Percentiles rank a stretch among this genome's conserved stretches.
Evolutionary conservation across 306 rosid genomes (phyloP).

Genomic region (Cicer cuneatum): DNA sequence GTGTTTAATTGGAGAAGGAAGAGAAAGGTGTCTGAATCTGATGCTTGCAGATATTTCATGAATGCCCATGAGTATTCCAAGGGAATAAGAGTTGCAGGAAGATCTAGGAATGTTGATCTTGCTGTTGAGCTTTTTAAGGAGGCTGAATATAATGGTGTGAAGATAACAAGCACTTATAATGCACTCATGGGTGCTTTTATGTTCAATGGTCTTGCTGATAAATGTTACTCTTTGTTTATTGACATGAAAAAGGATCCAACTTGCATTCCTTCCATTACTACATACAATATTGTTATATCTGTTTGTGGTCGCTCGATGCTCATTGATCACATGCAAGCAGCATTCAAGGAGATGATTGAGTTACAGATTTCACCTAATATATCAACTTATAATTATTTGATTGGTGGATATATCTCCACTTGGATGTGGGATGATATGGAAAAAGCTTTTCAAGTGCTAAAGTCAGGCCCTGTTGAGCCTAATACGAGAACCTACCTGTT

Average conservation of each 20-base stretch:
- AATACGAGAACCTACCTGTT: conserved; percentile 55
- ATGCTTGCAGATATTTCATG: conserved; percentile 42
- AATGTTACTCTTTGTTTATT: conserved; percentile 63
- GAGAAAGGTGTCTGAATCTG: conserved; percentile 42
- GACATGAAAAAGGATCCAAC: conserved; percentile 62
- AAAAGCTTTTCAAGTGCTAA: conserved; percentile 58
- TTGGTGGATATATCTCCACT: conserved; percentile 74
- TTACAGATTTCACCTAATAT: conserved; percentile 49
- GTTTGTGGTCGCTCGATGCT: conserved; percentile 73
- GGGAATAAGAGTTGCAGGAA: conserved; percentile 70
- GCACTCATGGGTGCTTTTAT: conserved; percentile 76
- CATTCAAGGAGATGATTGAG: conserved; percentile 56
- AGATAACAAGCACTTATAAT: conserved; percentile 66
- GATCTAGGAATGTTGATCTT: conserved; percentile 58
- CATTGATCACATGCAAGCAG: conserved; percentile 73
- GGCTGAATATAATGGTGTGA: conserved; percentile 58
- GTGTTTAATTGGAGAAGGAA: conserved; percentile 75
- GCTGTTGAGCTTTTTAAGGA: conserved; percentile 66
- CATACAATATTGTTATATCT: conserved; percentile 52
- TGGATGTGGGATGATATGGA: conserved; percentile 92
- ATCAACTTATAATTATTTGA: conserved; percentile 68
- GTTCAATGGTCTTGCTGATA: conserved; percentile 63
- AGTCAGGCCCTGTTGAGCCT: conserved; percentile 57
- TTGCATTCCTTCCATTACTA: conserved; percentile 57
- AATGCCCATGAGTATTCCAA: conserved; percentile 60